phyloP scores from a whole-genome alignment of 1,284 basidiomycete species.

The Marasmius oreades region DNA sequence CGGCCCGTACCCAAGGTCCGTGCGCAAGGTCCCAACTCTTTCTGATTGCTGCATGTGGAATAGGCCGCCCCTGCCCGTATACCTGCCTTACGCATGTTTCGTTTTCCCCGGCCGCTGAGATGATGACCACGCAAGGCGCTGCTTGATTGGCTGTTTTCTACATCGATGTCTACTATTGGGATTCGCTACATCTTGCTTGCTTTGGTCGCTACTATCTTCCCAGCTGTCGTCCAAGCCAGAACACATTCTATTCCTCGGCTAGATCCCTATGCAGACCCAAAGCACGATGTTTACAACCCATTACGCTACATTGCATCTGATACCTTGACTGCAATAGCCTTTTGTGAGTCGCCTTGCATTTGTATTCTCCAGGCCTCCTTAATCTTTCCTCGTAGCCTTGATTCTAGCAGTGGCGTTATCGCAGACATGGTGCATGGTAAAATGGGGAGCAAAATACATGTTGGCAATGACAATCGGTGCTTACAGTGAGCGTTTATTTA shows the following conservation, averaged over 20 bases:
- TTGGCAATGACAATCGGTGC: conserved; percentile 61
- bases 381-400: conserved; percentile 32
- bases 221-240: background rate
- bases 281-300: conserved; percentile 52
- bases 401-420: conserved; percentile 48
- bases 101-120: background rate
- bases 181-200: background rate
- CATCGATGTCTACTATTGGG: too few species aligned
- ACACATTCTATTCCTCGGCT: conserved; percentile 17
- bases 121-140: too few species aligned
- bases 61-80: too few species aligned
- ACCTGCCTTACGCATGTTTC: too few species aligned
- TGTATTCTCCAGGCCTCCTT: background rate
- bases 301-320: conserved; percentile 62
- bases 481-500: conserved; percentile 39
- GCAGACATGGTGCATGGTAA: conserved; percentile 45
- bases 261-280: conserved; percentile 49
- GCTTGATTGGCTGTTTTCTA: too few species aligned
- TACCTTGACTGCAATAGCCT: conserved; percentile 50
- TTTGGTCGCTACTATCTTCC: background rate
- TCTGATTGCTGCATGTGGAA: too few species aligned
- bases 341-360: conserved; percentile 33
- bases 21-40: background rate
- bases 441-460: conserved; percentile 60
- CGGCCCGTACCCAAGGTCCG: background rate